A percentile compares a stretch with the other conserved stretches of the same genome.
These are phyloP conservation scores for Ascochyta clinopodiicola DNA, from an alignment of 2,329 filamentous ascomycete genomes.

Conservation along the genomic window DNA sequence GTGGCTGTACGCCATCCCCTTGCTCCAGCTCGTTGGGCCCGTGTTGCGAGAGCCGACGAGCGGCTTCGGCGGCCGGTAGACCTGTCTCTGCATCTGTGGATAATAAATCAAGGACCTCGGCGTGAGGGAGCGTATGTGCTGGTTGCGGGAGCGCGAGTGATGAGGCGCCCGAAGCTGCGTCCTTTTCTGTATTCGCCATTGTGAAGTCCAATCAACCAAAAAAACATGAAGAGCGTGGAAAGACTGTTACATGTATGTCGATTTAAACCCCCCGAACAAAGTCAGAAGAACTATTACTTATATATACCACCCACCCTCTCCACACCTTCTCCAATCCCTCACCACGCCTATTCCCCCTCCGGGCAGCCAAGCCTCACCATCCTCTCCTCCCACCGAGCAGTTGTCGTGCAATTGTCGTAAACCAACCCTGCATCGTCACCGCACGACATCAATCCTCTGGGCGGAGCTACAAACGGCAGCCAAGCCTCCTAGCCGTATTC, in stretches of 20 bases:
- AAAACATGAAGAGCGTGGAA: too few species aligned
- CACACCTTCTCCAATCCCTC: neutral
- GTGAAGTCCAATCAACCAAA: neutral
- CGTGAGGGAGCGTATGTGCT: neutral
- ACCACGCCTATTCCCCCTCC: neutral
- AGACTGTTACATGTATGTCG: too few species aligned
- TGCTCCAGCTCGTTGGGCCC: constrained; percentile 76
- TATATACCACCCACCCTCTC: neutral
- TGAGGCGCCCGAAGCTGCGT: neutral
- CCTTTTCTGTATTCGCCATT: neutral
- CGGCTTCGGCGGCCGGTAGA: constrained; percentile 65
- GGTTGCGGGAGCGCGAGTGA: neutral
- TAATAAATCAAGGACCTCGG: neutral
- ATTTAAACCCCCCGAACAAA: too few species aligned
- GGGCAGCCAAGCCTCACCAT: neutral
- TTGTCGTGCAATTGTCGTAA: neutral
- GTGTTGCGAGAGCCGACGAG: constrained; percentile 49
- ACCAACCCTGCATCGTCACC: neutral
- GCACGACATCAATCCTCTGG: neutral
- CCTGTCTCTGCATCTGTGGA: constrained; percentile 55
- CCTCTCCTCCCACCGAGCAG: neutral
- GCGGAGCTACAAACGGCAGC: neutral
- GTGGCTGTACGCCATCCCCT: constrained; percentile 71
- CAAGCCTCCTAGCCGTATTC: neutral
- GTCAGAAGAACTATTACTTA: too few species aligned